Conservation (phyloP, 805 yeast species). For the Cyberlindnera veronae region DNA sequence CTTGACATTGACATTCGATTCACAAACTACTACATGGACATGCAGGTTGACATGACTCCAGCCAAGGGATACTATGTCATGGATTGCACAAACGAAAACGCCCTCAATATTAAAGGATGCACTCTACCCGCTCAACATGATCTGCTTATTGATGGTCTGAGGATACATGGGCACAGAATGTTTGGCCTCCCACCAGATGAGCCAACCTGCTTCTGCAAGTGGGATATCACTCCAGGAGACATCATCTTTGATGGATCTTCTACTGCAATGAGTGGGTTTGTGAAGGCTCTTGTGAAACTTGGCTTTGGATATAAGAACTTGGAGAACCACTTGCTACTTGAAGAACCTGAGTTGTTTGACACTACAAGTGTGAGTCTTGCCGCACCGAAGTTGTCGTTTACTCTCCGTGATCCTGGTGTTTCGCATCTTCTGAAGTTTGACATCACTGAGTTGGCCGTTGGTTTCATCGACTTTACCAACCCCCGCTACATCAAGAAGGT, state of each 20-base stretch:
- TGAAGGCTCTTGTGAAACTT: conserved; percentile 42
- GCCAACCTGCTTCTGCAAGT: conserved; percentile 83
- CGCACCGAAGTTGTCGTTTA: conserved; percentile 44
- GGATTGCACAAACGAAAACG: conserved; percentile 7
- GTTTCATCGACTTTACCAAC: conserved; percentile 69
- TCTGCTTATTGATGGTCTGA: conserved; percentile 53
- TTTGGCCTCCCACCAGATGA: conserved; percentile 89
- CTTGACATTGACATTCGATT: conserved; percentile 80
- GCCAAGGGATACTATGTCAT: conserved; percentile 34
- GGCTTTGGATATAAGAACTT: conserved; percentile 64
- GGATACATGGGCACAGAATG: conserved; percentile 84
- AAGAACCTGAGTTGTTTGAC: conserved; percentile 58
- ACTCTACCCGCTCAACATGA: conserved; percentile 28
- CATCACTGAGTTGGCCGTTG: conserved; percentile 32
- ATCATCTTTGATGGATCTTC: conserved; percentile 51
- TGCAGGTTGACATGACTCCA: conserved; percentile 72
- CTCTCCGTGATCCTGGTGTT: conserved; percentile 34
- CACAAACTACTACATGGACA: conserved; percentile 90
- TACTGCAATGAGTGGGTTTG: conserved; percentile 41
- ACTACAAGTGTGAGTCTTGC: conserved; percentile 60
- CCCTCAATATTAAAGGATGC: conserved; percentile 16
- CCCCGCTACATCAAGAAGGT: conserved; percentile 55
- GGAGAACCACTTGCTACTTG: conserved; percentile 68
- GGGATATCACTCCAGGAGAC: conserved; percentile 77
- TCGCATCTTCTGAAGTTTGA: conserved; percentile 25